Conservation (phyloP, 768 basidiomycete species). For the Calocybe indica region DNA sequence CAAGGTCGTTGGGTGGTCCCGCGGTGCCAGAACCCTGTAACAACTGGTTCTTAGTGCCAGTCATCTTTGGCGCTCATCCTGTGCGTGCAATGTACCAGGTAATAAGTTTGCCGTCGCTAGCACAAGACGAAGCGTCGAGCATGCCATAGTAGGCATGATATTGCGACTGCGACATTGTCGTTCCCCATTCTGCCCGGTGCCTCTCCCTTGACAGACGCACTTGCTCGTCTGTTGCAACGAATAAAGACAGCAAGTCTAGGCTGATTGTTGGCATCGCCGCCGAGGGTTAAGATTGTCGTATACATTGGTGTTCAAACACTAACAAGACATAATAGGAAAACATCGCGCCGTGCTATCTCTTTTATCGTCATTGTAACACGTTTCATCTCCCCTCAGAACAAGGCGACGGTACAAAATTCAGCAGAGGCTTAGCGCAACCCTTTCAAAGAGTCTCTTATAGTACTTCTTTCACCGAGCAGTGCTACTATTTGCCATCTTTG, state of each 20-base stretch:
- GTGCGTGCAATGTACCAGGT: slow-evolving; percentile 36
- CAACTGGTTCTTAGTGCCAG: neutral
- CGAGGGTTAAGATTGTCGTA: neutral
- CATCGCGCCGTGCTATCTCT: neutral
- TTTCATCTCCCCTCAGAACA: too few species aligned
- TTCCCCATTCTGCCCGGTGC: slow-evolving; percentile 37
- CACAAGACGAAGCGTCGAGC: slow-evolving; percentile 37
- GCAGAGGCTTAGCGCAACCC: too few species aligned
- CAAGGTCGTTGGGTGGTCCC: slow-evolving; percentile 41
- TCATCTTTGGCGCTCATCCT: neutral
- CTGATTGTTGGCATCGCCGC: neutral
- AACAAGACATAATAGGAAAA: neutral
- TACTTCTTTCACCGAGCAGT: slow-evolving; percentile 65
- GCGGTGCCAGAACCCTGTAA: slow-evolving; percentile 51
- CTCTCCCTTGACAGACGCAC: slow-evolving; percentile 32
- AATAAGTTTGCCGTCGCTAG: slow-evolving; percentile 36
- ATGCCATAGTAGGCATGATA: slow-evolving; percentile 36
- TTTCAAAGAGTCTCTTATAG: slow-evolving; percentile 51
- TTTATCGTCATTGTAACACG: too few species aligned
- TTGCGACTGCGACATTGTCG: slow-evolving; percentile 34
- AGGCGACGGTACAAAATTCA: too few species aligned
- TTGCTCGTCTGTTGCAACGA: slow-evolving; percentile 43
- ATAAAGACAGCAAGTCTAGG: slow-evolving; percentile 32
- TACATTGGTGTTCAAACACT: too few species aligned
- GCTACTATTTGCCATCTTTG: slow-evolving; percentile 76